Conservation (phyloP, 768 basidiomycete genomes). For the Tricholoma sp. region DNA sequence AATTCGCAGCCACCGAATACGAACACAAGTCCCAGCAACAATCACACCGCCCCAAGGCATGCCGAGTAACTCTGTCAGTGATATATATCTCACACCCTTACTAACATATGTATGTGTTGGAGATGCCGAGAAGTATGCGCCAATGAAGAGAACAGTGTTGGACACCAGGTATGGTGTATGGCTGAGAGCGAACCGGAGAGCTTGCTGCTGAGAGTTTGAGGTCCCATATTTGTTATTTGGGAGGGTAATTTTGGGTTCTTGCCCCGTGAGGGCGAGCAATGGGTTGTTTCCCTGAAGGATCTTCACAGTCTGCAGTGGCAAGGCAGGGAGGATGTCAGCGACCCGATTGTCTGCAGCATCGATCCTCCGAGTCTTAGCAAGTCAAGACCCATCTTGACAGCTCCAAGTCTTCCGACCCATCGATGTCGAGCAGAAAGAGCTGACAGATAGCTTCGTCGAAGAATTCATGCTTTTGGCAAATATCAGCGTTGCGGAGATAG, state of each 20-base stretch:
- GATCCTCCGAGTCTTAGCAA: constrained; percentile 93
- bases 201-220: constrained; percentile 87
- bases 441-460: constrained; percentile 95
- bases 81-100: too few species aligned
- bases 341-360: constrained; percentile 88
- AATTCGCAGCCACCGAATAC: too few species aligned
- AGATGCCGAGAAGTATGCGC: too few species aligned
- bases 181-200: constrained; percentile 74
- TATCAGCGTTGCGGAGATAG: constrained; percentile 86
- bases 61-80: too few species aligned
- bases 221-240: constrained; percentile 96
- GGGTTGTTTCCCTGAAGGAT: constrained; percentile 86
- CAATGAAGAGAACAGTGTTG: too few species aligned
- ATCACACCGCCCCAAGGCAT: too few species aligned
- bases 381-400: constrained; percentile 65
- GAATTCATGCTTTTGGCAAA: constrained; percentile 99
- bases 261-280: constrained; percentile 82
- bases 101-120: too few species aligned
- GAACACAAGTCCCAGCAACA: too few species aligned
- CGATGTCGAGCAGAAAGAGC: constrained; percentile 93
- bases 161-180: too few species aligned
- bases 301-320: constrained; percentile 51
- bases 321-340: constrained; percentile 82
- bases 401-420: constrained; percentile 93
- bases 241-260: constrained; percentile 88